These are phyloP conservation scores for Nidularia pulvinata DNA, from an alignment of 768 basidiomycete species.

Conservation along the genomic window DNA sequence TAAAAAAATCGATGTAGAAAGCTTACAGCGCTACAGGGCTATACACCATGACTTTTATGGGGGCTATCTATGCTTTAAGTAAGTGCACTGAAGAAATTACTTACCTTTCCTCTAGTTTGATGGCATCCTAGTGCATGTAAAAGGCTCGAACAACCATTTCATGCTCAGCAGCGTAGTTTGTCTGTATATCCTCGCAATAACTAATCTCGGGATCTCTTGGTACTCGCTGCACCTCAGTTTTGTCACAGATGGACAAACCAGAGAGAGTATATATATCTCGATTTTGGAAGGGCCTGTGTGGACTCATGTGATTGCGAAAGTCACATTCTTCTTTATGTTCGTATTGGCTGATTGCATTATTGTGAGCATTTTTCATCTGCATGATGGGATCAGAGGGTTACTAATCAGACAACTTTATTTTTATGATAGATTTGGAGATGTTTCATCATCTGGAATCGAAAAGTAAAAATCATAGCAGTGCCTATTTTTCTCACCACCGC, in stretches of 20 bases:
- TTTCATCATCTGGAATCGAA: background rate
- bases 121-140: background rate
- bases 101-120: background rate
- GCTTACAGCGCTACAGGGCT: background rate
- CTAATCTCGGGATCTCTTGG: background rate
- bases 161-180: background rate
- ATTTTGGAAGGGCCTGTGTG: background rate
- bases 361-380: background rate
- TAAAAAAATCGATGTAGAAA: background rate
- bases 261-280: background rate
- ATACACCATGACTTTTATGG: background rate
- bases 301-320: background rate
- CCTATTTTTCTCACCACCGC: background rate
- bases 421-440: background rate
- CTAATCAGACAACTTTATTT: background rate
- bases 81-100: background rate
- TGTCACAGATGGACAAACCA: background rate
- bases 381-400: background rate
- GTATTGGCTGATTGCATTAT: background rate
- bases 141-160: background rate
- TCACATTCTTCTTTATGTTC: background rate
- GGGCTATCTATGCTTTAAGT: background rate
- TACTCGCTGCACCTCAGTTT: background rate
- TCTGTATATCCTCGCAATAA: background rate
- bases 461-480: background rate